A percentile compares a stretch with the other conserved stretches of the same genome.
Evolutionary conservation across 768 basidiomycete genomes (phyloP).

Genomic region (Lactifluus hygrophoroides): DNA sequence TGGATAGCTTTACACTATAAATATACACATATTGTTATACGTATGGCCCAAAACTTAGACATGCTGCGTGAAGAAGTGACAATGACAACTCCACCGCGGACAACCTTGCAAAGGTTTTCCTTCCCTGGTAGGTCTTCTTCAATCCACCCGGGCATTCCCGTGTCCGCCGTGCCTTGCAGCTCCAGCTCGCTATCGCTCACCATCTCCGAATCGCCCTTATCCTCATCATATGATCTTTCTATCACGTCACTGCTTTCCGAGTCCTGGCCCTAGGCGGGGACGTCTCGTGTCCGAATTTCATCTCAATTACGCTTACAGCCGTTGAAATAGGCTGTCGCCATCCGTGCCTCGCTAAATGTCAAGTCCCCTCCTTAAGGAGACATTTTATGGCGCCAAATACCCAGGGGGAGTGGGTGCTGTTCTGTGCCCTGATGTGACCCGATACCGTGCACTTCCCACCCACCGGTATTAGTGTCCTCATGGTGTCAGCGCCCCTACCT

Average conservation of each 20-base stretch:
- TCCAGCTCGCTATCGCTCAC: constrained; percentile 9
- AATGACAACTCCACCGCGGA: background rate
- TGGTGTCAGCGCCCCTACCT: constrained; percentile 13
- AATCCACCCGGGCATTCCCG: background rate
- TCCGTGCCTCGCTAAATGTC: constrained; percentile 2
- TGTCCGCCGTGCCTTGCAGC: constrained; percentile 2
- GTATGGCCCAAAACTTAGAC: background rate
- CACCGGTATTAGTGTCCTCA: constrained; percentile 16
- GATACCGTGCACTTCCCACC: constrained; percentile 12
- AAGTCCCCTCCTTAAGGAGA: constrained; percentile 1
- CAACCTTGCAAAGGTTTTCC: background rate
- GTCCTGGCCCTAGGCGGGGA: background rate
- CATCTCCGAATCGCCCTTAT: constrained; percentile 15
- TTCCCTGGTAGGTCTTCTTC: background rate
- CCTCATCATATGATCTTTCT: constrained; percentile 10
- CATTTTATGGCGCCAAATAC: background rate
- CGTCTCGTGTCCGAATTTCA: background rate
- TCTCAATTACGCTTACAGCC: background rate
- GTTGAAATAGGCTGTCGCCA: background rate
- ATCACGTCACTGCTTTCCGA: constrained; percentile 16
- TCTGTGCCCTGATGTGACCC: background rate
- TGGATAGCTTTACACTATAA: background rate
- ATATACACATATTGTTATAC: constrained; percentile 9
- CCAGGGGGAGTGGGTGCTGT: constrained; percentile 2
- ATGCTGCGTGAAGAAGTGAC: background rate